A percentile compares a stretch with the other conserved stretches of the same genome.
Conservation (phyloP, 176 grass and related monocot species). For the Ampelocalamus luodianensis region DNA sequence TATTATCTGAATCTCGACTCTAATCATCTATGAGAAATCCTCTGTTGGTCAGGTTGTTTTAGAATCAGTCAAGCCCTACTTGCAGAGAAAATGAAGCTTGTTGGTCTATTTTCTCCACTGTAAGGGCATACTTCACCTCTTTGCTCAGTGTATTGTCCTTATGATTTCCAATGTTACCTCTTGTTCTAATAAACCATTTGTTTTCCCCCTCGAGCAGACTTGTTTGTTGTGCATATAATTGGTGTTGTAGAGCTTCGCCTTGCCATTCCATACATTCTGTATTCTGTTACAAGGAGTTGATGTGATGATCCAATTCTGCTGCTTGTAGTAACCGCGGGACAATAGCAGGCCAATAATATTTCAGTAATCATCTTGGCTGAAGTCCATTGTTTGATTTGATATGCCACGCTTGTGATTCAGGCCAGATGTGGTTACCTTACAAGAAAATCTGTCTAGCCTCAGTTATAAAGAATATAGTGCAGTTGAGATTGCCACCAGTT, state of each 20-base stretch:
- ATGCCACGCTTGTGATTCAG: constrained; percentile 2
- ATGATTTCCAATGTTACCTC: constrained; percentile 1
- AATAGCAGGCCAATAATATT: constrained; percentile 14
- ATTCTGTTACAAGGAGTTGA: constrained; percentile 28
- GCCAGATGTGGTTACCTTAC: background rate
- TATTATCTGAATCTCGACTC: no score
- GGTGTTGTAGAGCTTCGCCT: constrained; percentile 30
- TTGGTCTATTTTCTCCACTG: constrained; percentile 14
- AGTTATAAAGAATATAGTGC: constrained; percentile 17
- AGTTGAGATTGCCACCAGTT: background rate
- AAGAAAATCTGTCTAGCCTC: constrained; percentile 18
- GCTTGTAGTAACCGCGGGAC: background rate
- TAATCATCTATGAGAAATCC: constrained; percentile 27
- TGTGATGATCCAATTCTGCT: constrained; percentile 9
- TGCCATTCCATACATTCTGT: background rate
- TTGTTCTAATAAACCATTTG: constrained; percentile 24
- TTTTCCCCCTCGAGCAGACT: constrained; percentile 21
- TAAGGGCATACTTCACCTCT: constrained; percentile 6
- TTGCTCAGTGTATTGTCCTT: background rate
- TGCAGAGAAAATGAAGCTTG: no score
- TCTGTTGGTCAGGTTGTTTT: constrained; percentile 74
- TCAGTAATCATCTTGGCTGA: constrained; percentile 39
- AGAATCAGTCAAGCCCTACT: constrained; percentile 85
- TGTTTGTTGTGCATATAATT: constrained; percentile 44
- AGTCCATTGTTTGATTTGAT: background rate